These are phyloP conservation scores for Pseudogymnoascus sp. DNA, from an alignment of 2,329 filamentous ascomycete species.

Conservation along the genomic window DNA sequence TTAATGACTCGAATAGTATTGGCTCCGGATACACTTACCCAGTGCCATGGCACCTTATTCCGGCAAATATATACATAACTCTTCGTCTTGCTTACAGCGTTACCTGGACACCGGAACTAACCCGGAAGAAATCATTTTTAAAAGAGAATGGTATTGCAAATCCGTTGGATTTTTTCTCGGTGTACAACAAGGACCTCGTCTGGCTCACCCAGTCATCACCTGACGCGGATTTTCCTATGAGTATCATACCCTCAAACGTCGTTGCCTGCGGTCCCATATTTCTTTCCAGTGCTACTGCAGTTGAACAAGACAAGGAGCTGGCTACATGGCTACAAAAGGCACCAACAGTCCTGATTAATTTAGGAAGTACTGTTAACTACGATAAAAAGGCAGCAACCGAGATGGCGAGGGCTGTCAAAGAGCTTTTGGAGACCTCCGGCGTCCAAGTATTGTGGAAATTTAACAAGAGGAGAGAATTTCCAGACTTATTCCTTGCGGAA, in stretches of 20 bases:
- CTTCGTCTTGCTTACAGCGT: conserved; percentile 22
- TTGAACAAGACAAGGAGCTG: conserved; percentile 34
- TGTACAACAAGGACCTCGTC: conserved; percentile 25
- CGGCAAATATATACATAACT: conserved; percentile 34
- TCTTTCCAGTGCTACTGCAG: conserved; percentile 26
- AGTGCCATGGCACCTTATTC: conserved; percentile 35
- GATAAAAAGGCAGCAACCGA: conserved; percentile 28
- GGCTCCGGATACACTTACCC: conserved; percentile 39
- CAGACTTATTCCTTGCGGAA: neutral
- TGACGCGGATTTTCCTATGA: conserved; percentile 29
- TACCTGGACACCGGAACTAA: neutral
- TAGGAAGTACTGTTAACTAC: conserved; percentile 32
- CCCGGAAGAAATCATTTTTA: neutral
- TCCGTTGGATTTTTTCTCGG: conserved; percentile 17
- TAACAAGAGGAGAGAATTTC: conserved; percentile 12
- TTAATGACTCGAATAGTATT: conserved; percentile 24
- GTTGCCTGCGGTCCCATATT: conserved; percentile 40
- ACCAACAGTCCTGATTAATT: conserved; percentile 40
- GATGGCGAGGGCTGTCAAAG: conserved; percentile 31
- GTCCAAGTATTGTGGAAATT: conserved; percentile 32
- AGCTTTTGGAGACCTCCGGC: conserved; percentile 27
- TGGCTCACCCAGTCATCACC: conserved; percentile 18
- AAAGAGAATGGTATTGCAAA: neutral
- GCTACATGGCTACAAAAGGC: conserved; percentile 33
- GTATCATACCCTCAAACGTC: conserved; percentile 33